Percentiles rank a stretch among this genome's conserved stretches.
Evolutionary conservation across 2,329 filamentous ascomycete species (phyloP).

Genomic region (Pseudogymnoascus sp.): DNA sequence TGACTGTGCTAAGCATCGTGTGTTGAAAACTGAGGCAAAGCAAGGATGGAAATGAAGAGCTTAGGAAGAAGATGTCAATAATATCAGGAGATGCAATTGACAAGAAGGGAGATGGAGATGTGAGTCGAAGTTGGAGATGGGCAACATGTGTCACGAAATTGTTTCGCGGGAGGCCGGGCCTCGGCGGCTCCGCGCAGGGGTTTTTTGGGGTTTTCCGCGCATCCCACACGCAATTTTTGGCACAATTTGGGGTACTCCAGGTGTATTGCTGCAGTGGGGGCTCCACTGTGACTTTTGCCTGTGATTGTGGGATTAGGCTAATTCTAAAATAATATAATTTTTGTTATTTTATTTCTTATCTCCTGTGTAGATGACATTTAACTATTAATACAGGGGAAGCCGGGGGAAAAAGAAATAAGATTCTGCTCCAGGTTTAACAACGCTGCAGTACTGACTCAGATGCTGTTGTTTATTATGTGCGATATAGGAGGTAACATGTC

Average conservation of each 20-base stretch:
- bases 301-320: neutral
- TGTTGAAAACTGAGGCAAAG: neutral
- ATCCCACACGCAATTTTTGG: neutral
- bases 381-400: neutral
- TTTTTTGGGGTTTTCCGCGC: neutral
- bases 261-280: neutral
- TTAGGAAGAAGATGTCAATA: neutral
- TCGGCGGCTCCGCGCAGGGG: neutral
- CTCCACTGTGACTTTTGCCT: slow-evolving; percentile 2
- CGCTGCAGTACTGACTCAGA: neutral
- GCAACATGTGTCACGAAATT: neutral
- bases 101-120: neutral
- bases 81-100: neutral
- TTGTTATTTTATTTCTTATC: neutral
- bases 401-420: neutral
- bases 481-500: neutral
- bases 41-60: neutral
- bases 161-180: neutral
- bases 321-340: neutral
- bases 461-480: neutral
- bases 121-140: neutral
- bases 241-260: neutral
- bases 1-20: slow-evolving; percentile 49
- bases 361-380: neutral
- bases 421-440: neutral